These are phyloP conservation scores for Neonectria sp. DNA, from an alignment of 2,329 filamentous ascomycete genomes.

Conservation along the genomic window DNA sequence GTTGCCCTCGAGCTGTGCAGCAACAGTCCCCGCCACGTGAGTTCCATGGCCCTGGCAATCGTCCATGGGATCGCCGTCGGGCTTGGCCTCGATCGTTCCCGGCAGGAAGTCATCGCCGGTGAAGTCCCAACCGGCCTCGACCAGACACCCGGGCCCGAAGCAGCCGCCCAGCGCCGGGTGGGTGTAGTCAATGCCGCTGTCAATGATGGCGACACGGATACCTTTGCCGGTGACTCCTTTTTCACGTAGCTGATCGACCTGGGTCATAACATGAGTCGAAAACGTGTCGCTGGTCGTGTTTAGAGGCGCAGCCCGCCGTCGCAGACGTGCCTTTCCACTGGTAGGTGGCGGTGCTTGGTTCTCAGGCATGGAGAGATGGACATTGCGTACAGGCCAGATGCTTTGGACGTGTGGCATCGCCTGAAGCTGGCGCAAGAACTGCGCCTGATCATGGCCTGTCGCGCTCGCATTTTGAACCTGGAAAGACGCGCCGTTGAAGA, in stretches of 20 bases:
- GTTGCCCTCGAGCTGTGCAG: conserved; percentile 62
- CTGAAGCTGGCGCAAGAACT: not conserved
- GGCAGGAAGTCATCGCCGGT: conserved; percentile 61
- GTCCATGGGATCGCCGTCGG: conserved; percentile 65
- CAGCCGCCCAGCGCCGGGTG: conserved; percentile 74
- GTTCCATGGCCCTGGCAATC: conserved; percentile 68
- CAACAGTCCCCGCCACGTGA: conserved; percentile 73
- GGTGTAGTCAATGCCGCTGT: conserved; percentile 71
- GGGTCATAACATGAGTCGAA: conserved; percentile 65
- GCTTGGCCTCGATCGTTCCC: conserved; percentile 43
- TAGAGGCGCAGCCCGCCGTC: not conserved
- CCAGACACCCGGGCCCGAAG: conserved; percentile 70
- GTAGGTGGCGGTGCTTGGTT: not conserved
- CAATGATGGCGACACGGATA: conserved; percentile 65
- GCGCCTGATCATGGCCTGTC: not conserved
- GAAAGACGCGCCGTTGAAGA: conserved; percentile 18
- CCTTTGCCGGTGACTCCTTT: conserved; percentile 62
- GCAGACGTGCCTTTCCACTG: not conserved
- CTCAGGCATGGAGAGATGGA: not conserved
- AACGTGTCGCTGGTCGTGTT: not conserved
- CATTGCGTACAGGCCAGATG: not conserved
- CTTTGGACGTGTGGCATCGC: not conserved
- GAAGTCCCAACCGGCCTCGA: conserved; percentile 68
- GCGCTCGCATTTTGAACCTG: conserved; percentile 1
- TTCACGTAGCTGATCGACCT: conserved; percentile 64